Conservation (phyloP, 176 grass and related monocot genomes). For the Bonia amplexicaulis region DNA sequence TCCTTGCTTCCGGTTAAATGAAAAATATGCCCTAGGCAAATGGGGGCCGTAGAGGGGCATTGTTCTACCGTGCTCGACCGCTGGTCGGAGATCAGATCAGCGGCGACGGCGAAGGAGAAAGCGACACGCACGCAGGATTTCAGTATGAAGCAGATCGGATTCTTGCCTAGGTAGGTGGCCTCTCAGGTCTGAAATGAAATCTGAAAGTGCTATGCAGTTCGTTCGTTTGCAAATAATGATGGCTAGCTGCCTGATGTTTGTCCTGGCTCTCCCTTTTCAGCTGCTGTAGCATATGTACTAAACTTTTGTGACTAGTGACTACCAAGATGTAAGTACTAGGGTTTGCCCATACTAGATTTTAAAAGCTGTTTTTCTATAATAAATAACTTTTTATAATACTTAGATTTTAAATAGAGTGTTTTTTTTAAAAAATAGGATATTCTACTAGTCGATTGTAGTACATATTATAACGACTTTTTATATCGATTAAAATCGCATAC, state of each 20-base stretch:
- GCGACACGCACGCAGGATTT: not conserved
- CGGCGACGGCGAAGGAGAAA: not conserved
- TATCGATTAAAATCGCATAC: too few species aligned
- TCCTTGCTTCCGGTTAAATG: constrained; percentile 12
- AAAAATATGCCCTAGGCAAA: constrained; percentile 23
- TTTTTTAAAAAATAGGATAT: too few species aligned
- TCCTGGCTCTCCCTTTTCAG: constrained; percentile 2
- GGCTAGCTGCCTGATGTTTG: constrained; percentile 39
- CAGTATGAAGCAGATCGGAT: constrained; percentile 29
- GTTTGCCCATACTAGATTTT: too few species aligned
- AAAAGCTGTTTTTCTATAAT: too few species aligned
- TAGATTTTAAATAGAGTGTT: too few species aligned
- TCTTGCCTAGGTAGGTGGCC: constrained; percentile 36
- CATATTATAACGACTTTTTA: too few species aligned
- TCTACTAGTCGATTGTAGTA: too few species aligned
- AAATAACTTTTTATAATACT: too few species aligned
- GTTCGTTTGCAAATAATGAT: constrained; percentile 27
- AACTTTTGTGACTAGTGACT: not conserved
- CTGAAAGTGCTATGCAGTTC: not conserved
- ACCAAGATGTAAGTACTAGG: not conserved
- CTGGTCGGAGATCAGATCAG: constrained; percentile 18
- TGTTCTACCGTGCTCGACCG: constrained; percentile 9
- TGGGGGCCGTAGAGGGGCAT: constrained; percentile 3
- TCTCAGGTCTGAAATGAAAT: not conserved
- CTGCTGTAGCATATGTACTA: not conserved